Evolutionary conservation across 805 yeast genomes (phyloP).

Genomic region (Candida stauntonica): DNA sequence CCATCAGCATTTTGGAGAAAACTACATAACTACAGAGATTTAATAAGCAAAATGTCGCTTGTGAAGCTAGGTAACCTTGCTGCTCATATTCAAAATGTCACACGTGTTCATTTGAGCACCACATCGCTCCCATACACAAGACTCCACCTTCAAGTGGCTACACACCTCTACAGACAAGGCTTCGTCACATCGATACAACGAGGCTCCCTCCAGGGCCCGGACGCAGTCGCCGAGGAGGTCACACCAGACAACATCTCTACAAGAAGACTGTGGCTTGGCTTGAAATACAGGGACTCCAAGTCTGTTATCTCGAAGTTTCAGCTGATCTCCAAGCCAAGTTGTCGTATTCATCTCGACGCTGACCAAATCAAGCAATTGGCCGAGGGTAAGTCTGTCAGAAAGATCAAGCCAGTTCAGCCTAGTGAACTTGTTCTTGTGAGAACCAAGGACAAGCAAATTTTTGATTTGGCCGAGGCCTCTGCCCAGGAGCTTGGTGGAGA

Average conservation of each 20-base stretch:
- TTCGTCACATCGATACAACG: slow-evolving; percentile 78
- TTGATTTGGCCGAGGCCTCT: slow-evolving; percentile 86
- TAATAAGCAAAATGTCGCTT: slow-evolving; percentile 59
- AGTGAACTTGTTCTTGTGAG: slow-evolving; percentile 80
- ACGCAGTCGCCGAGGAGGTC: slow-evolving; percentile 62
- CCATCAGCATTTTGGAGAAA: background rate
- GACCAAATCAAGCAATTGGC: slow-evolving; percentile 70
- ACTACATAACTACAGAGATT: background rate
- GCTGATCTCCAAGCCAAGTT: slow-evolving; percentile 80
- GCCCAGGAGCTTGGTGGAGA: slow-evolving; percentile 67
- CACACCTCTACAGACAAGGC: slow-evolving; percentile 87
- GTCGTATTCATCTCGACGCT: slow-evolving; percentile 59
- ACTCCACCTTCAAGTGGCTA: slow-evolving; percentile 76
- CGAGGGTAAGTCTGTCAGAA: slow-evolving; percentile 69
- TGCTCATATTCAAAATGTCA: slow-evolving; percentile 85
- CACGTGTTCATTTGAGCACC: slow-evolving; percentile 64
- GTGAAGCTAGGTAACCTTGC: slow-evolving; percentile 81
- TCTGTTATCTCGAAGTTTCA: slow-evolving; percentile 72
- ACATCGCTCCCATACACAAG: slow-evolving; percentile 83
- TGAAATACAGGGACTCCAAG: slow-evolving; percentile 77
- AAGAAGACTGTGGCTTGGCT: slow-evolving; percentile 85
- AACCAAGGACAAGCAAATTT: slow-evolving; percentile 42
- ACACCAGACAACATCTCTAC: slow-evolving; percentile 85
- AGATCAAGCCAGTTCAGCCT: slow-evolving; percentile 76
- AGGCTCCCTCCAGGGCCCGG: slow-evolving; percentile 86